phyloP scores from a whole-genome alignment of 192 early-diverging fungal species.

The Backusella sp. region DNA sequence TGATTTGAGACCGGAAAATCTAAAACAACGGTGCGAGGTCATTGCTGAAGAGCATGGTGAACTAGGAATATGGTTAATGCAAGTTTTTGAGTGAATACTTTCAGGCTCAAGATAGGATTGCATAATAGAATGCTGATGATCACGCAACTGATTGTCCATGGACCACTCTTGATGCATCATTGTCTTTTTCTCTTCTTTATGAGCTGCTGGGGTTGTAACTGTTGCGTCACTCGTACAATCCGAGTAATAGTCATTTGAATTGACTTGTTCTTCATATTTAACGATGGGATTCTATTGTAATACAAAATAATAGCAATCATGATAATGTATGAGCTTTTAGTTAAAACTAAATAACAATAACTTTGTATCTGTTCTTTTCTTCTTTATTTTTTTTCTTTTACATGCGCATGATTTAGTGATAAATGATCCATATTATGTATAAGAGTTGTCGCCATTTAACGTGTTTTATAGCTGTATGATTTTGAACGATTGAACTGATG shows the following conservation, averaged over 20 bases:
- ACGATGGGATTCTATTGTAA: background rate
- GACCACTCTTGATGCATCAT: background rate
- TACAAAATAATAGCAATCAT: background rate
- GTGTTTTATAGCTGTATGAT: background rate
- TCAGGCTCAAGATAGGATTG: conserved; percentile 8
- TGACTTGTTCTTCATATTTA: conserved; percentile 3
- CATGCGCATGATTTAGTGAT: conserved; percentile 10
- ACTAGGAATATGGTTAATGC: background rate
- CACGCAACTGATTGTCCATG: background rate
- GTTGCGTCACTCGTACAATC: conserved; percentile 8
- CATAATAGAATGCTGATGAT: background rate
- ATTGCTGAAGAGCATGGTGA: background rate
- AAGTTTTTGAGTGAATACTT: background rate
- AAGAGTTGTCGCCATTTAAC: background rate
- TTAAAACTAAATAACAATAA: background rate
- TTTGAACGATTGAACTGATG: background rate
- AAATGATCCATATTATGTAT: background rate
- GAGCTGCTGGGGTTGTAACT: background rate
- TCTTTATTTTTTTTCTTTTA: background rate
- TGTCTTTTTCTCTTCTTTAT: background rate
- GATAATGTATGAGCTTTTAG: background rate
- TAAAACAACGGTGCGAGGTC: background rate
- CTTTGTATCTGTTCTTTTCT: background rate
- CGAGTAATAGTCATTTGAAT: background rate
- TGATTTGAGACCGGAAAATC: background rate